Evolutionary conservation across 2,329 filamentous ascomycete species (phyloP).

Genomic region (Chrysoporthe puriensis): DNA sequence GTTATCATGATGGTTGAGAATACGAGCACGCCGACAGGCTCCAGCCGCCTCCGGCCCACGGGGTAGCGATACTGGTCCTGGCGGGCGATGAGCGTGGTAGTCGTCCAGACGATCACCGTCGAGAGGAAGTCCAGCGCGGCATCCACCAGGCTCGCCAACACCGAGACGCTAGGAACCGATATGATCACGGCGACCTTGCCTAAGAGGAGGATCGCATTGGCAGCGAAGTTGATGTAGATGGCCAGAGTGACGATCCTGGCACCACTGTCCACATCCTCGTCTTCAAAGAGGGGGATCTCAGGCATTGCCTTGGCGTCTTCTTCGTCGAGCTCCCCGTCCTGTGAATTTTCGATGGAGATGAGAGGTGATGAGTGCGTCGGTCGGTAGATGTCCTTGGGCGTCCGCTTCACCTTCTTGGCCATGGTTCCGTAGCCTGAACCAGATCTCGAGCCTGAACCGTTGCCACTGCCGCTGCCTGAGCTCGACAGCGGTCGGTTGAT

Average conservation of each 20-base stretch:
- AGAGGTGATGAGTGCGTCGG: conserved; percentile 71
- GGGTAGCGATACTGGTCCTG: conserved; percentile 78
- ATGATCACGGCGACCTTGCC: conserved; percentile 79
- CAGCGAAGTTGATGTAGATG: conserved; percentile 82
- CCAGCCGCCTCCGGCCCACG: conserved; percentile 72
- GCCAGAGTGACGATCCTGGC: conserved; percentile 81
- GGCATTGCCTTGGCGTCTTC: conserved; percentile 53
- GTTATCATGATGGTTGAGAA: conserved; percentile 88
- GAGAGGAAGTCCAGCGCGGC: conserved; percentile 80
- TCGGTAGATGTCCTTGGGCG: conserved; percentile 85
- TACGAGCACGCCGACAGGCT: conserved; percentile 79
- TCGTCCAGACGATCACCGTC: conserved; percentile 80
- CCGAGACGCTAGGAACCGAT: conserved; percentile 79
- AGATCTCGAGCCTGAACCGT: conserved; percentile 11
- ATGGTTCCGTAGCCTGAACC: conserved; percentile 27
- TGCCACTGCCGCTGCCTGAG: conserved; percentile 28
- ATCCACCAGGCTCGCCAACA: conserved; percentile 79
- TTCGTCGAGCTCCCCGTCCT: conserved; percentile 50
- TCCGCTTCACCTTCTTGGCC: conserved; percentile 68
- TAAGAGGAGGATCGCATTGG: conserved; percentile 74
- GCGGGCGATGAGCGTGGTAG: conserved; percentile 73
- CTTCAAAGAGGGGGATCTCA: conserved; percentile 72
- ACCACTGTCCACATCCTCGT: conserved; percentile 71
- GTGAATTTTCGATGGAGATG: conserved; percentile 46
- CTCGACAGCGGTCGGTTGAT: conserved; percentile 34